These are phyloP conservation scores for Bipolaris zeicola DNA, from an alignment of 2,329 filamentous ascomycete species.

Conservation along the genomic window DNA sequence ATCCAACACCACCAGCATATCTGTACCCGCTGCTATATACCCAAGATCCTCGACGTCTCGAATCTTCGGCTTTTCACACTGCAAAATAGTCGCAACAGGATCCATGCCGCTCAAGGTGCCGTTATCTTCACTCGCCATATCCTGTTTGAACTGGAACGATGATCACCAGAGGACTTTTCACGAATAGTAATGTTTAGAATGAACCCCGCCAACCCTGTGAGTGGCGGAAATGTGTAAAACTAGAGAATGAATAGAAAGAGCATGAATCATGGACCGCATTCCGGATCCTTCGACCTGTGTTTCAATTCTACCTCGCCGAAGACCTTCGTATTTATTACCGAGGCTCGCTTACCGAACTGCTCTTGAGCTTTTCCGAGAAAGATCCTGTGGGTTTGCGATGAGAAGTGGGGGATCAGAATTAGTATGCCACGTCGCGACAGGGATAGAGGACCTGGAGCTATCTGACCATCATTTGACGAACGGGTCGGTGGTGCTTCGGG, in stretches of 20 bases:
- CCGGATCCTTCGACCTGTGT: constrained; percentile 7
- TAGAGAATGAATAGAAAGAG: not conserved
- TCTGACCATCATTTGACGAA: not conserved
- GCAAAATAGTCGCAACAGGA: constrained; percentile 17
- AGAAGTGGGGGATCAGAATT: constrained; percentile 20
- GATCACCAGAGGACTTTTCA: constrained; percentile 1
- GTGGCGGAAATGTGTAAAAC: not conserved
- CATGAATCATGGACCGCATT: constrained; percentile 16
- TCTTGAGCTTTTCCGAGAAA: constrained; percentile 23
- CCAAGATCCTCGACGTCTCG: constrained; percentile 14
- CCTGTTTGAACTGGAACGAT: constrained; percentile 17
- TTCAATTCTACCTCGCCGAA: constrained; percentile 23
- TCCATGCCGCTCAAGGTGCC: constrained; percentile 22
- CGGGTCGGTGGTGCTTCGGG: not conserved
- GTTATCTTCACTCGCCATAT: constrained; percentile 22
- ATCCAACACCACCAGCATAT: constrained; percentile 26
- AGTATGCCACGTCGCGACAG: constrained; percentile 25
- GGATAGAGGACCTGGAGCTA: constrained; percentile 14
- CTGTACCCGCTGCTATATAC: constrained; percentile 29
- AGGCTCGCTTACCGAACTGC: constrained; percentile 4
- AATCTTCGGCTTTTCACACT: constrained; percentile 15
- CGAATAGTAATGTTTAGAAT: constrained; percentile 11
- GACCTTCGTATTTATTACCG: constrained; percentile 19
- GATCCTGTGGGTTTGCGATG: constrained; percentile 15
- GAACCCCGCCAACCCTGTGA: not conserved